Base-by-base conservation (phyloP, 2,329 filamentous ascomycete genomes). In the Pyrenochaeta sp. region DNA sequence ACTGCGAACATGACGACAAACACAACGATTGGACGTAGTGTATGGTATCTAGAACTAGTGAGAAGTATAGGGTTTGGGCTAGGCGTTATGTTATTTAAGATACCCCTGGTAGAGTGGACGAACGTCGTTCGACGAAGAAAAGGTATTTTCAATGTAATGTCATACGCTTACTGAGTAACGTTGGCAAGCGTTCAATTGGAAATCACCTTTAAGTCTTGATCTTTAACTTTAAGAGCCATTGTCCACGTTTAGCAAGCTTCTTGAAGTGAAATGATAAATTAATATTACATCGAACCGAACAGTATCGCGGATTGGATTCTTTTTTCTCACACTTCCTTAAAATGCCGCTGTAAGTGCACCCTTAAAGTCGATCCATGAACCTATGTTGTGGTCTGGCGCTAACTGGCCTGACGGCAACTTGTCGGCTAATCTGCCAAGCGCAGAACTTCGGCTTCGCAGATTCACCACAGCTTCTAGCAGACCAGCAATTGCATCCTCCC, bases 401-500 rank as follows among this genome's bases (percentile, higher is more conserved):
- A 58, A 25, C 56, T 56, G 43, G 45, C 34, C 42, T 25, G 32
- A 36, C 59, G 59, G 58, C 47, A 13, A 37, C 6, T 61, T 42
- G 45, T 65, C 61, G 65, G 62, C 50, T 64, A 64, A 62, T 58
- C 49, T 56, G 64, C 56, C 61, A 65, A 61, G 61, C 51, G 67
- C 61, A 72, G 68, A 72, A 67, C 67, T 73, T 68, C 60, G 66
- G 65, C 57, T 51, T 67, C 67, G 57, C 62, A 66, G 61, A 65
- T 68, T 66, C 65, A 65, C 65, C 51, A 64, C 66, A 71, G 66
- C 66, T 69, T 63, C 59, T 65, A 66, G 69, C 62, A 66, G 64
- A 61, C 69, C 68, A 73, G 73, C 73, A 64, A 77, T 77, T 77
- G 74, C 72, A 76, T 76, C 72, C 62, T 64, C 71, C 61, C 68